Evolutionary conservation across 208 protist genomes (phyloP), one percentile per base, ranked within the genome.

Genomic region (Crithidia mellificae): DNA sequence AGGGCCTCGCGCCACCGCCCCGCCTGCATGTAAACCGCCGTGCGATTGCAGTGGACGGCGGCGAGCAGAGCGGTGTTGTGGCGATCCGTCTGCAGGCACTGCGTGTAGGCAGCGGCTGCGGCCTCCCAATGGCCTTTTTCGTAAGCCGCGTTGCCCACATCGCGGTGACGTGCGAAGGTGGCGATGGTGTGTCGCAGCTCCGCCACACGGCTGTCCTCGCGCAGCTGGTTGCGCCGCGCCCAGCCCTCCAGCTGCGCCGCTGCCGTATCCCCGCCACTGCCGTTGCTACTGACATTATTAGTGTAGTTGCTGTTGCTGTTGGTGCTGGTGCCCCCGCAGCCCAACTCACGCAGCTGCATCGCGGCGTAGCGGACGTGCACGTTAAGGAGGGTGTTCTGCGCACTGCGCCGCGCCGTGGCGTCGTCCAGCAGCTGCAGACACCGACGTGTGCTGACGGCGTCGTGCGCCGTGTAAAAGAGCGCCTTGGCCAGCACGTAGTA

Each of bases 21-120:
- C 29, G 65, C 55, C 75, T 96, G 87, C 72, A 93, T 93, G 51
- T 78, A 83, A 38, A 87, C 81, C n/a, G 91, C 87, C 19, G 88
- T 81, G 17, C 91, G 87, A 56, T 94, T 94, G 68, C 87, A 91
- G 68, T 93, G 83, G 5, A 84, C 86, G 29, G 82, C 67, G 22
- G 83, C 77, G 25, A 91, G 65, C 19, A 96, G 78, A 17, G 80
- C 85, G 22, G 65, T 53, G 67, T 94, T 94, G 20, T 64, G 62
- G 46, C 81, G 75, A 73, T 91, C 84, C 36, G 86, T 47, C 34
- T 81, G 63, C 39, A 93, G 80, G 63, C 81, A 87, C 24, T 73
- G 78, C 17, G 86, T 88, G 72, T 94, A 93, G 39, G 83, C 87
- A 19, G 53, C 52, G 17, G 83, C 68, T 0, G 87, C 84, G 43